Conservation (phyloP, 2,329 filamentous ascomycete species). For the Escovopsis weberi region DNA sequence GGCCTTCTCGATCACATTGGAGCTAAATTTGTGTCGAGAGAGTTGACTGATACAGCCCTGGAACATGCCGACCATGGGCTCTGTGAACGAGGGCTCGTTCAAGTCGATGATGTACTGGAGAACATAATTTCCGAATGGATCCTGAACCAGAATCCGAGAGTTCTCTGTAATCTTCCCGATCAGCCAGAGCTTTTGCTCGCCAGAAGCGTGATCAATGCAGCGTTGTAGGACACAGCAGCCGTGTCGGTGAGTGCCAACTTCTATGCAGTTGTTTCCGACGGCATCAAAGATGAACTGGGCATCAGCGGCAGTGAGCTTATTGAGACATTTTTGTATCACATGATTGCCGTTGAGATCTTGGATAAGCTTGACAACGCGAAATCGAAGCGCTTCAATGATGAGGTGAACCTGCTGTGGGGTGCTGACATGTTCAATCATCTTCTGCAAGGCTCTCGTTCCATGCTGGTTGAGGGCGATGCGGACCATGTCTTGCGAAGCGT, state of each 20-base stretch:
- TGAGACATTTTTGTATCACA: slow-evolving; percentile 97
- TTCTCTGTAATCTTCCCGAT: slow-evolving; percentile 78
- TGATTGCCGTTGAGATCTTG: slow-evolving; percentile 98
- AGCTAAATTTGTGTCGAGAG: slow-evolving; percentile 97
- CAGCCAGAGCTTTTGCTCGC: slow-evolving; percentile 74
- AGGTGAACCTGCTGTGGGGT: slow-evolving; percentile 72
- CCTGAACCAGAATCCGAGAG: slow-evolving; percentile 80
- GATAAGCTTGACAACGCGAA: slow-evolving; percentile 83
- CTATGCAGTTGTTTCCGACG: slow-evolving; percentile 72
- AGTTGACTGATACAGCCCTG: slow-evolving; percentile 52
- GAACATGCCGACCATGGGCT: slow-evolving; percentile 75
- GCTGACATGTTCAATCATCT: slow-evolving; percentile 97
- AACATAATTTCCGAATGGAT: slow-evolving; percentile 97
- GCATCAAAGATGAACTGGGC: slow-evolving; percentile 96
- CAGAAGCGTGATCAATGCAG: slow-evolving; percentile 93
- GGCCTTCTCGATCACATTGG: slow-evolving; percentile 96
- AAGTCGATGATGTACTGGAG: slow-evolving; percentile 97
- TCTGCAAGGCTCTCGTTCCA: slow-evolving; percentile 88
- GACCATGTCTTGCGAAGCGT: slow-evolving; percentile 75
- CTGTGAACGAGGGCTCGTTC: slow-evolving; percentile 74
- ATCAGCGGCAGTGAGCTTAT: slow-evolving; percentile 72
- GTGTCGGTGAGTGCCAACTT: slow-evolving; percentile 91
- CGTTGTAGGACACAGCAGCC: slow-evolving; percentile 96
- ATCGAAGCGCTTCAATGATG: slow-evolving; percentile 71
- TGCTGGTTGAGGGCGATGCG: slow-evolving; percentile 94